Evolutionary conservation across 179 eudicot species (phyloP).

Genomic region (Patellifolia procumbens): DNA sequence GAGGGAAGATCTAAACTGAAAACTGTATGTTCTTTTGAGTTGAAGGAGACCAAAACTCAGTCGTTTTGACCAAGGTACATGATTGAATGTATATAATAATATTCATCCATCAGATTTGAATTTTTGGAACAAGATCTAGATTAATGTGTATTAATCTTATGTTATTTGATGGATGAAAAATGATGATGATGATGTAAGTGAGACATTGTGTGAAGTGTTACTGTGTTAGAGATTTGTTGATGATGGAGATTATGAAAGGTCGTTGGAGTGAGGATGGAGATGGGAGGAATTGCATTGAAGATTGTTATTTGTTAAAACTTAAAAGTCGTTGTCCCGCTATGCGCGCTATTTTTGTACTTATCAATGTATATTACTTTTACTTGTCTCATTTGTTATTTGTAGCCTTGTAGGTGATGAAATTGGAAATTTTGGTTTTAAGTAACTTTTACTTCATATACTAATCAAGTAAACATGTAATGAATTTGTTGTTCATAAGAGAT

Average conservation of each 20-base stretch:
- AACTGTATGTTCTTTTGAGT: not conserved
- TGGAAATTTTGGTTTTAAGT: too few relatives aligned
- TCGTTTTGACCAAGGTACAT: constrained; percentile 7
- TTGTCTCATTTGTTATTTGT: too few relatives aligned
- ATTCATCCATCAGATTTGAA: not conserved
- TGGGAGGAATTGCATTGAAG: too few relatives aligned
- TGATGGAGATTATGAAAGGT: constrained; percentile 11
- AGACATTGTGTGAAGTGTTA: not conserved
- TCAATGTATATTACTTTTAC: too few relatives aligned
- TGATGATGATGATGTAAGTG: not conserved
- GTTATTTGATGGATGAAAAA: not conserved
- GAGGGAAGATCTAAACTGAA: not conserved
- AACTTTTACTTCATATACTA: too few relatives aligned
- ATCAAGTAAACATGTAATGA: too few relatives aligned
- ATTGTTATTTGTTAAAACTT: too few relatives aligned
- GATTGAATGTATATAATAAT: not conserved
- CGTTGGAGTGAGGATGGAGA: not conserved
- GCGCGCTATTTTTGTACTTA: too few relatives aligned
- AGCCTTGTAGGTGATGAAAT: too few relatives aligned
- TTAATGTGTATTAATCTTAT: not conserved
- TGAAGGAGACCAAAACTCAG: constrained; percentile 10
- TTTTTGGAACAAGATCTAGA: not conserved
- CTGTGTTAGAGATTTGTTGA: not conserved
- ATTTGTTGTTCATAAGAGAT: too few relatives aligned
- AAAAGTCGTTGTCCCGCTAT: constrained; percentile 14